These are phyloP conservation scores for Phellinidium pouzarii DNA, from an alignment of 1,284 basidiomycete species.

Conservation along the genomic window DNA sequence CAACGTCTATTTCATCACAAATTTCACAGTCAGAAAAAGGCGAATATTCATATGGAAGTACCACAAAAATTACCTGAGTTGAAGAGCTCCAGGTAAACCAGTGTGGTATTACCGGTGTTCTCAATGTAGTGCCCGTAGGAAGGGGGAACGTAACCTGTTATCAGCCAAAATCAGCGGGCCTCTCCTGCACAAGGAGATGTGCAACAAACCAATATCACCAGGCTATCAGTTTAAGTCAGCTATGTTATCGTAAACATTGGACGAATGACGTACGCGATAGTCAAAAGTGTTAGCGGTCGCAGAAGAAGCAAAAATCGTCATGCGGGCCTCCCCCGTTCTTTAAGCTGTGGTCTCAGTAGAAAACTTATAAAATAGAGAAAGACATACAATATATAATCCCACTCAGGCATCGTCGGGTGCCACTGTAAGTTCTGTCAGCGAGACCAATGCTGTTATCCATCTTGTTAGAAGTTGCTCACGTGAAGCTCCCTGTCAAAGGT, in stretches of 20 bases:
- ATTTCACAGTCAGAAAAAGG: constrained; percentile 11
- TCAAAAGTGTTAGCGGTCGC: constrained; percentile 38
- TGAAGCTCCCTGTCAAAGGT: constrained; percentile 40
- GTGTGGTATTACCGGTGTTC: constrained; percentile 56
- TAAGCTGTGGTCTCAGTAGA: not conserved
- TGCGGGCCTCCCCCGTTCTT: constrained; percentile 42
- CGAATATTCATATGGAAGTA: not conserved
- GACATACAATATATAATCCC: constrained; percentile 26
- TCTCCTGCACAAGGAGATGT: not conserved
- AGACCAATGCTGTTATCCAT: not conserved
- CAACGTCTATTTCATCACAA: constrained; percentile 23
- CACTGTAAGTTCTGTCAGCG: constrained; percentile 29
- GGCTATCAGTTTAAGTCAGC: constrained; percentile 28
- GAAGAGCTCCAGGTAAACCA: constrained; percentile 58
- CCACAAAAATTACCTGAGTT: constrained; percentile 35
- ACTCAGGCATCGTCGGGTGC: constrained; percentile 44
- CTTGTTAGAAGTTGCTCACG: constrained; percentile 30
- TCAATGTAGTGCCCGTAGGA: constrained; percentile 57
- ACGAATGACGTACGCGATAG: constrained; percentile 29
- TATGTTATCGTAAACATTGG: not conserved
- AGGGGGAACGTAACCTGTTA: constrained; percentile 21
- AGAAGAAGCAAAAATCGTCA: constrained; percentile 34
- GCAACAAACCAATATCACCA: constrained; percentile 48
- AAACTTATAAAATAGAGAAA: not conserved
- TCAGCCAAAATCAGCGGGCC: not conserved